Percentiles rank a stretch among this genome's conserved stretches.
These are phyloP conservation scores for Nicotiana obtusifolia DNA, from an alignment of 257 asterid species.

Conservation along the genomic window DNA sequence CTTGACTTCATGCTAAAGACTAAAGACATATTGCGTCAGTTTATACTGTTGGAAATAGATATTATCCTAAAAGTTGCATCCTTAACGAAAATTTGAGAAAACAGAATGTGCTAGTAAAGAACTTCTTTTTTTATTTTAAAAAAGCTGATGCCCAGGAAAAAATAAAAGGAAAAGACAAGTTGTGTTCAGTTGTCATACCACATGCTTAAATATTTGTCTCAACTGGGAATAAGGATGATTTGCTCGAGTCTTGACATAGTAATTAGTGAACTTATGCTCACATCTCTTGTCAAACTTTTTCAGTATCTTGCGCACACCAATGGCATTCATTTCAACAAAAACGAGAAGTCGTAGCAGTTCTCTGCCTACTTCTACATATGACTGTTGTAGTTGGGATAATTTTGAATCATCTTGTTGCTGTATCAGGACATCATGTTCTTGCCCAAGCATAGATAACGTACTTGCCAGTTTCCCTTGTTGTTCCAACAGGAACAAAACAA, in stretches of 20 bases:
- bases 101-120: background rate
- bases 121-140: too few species aligned
- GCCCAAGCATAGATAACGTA: conserved; percentile 57
- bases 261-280: conserved; percentile 79
- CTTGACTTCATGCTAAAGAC: background rate
- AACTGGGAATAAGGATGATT: conserved; percentile 99
- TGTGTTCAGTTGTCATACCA: conserved; percentile 51
- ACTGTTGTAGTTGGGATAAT: conserved; percentile 68
- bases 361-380: conserved; percentile 75
- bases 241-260: conserved; percentile 93
- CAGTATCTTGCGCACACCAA: conserved; percentile 87
- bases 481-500: conserved; percentile 83
- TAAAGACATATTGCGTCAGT: background rate
- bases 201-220: conserved; percentile 94
- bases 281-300: conserved; percentile 91
- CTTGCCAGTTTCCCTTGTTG: conserved; percentile 85
- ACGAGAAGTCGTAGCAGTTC: conserved; percentile 79
- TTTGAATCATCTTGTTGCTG: conserved; percentile 75
- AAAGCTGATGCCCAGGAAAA: background rate
- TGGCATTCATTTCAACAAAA: conserved; percentile 84
- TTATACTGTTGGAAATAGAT: background rate
- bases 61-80: background rate
- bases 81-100: background rate
- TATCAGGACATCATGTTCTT: conserved; percentile 55
- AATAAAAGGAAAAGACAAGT: background rate